Percentiles rank a stretch among this genome's conserved stretches.
These are phyloP conservation scores for Phylloporus arenicola DNA, from an alignment of 768 basidiomycete species.

Conservation along the genomic window DNA sequence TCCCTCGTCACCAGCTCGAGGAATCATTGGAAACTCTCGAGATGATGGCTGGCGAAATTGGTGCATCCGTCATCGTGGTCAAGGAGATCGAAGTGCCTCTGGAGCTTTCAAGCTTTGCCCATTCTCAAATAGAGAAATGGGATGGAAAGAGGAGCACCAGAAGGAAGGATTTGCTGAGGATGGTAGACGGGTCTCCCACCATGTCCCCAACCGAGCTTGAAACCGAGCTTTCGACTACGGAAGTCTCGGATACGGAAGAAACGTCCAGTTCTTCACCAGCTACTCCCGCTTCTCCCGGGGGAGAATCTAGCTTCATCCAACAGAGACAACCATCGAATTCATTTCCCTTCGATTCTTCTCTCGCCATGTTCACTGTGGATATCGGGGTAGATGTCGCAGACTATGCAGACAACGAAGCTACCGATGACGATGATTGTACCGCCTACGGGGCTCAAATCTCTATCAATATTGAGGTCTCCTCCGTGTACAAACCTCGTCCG, in stretches of 20 bases:
- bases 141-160: conserved; percentile 34
- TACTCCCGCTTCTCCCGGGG: conserved; percentile 3
- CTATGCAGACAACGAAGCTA: conserved; percentile 25
- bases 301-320: background rate
- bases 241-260: conserved; percentile 37
- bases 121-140: conserved; percentile 31
- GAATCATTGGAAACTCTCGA: conserved; percentile 81
- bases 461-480: conserved; percentile 60
- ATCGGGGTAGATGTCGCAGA: conserved; percentile 33
- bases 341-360: conserved; percentile 28
- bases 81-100: conserved; percentile 81
- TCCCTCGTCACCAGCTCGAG: conserved; percentile 68
- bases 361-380: conserved; percentile 45
- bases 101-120: conserved; percentile 36
- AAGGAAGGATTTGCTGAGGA: conserved; percentile 29
- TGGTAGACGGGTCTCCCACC: conserved; percentile 29
- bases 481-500: conserved; percentile 72
- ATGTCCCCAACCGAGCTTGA: conserved; percentile 37
- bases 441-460: conserved; percentile 24
- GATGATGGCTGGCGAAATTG: conserved; percentile 92
- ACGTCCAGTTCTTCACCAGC: conserved; percentile 5
- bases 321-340: background rate
- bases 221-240: conserved; percentile 33
- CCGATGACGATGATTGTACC: background rate
- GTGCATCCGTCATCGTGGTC: conserved; percentile 85